Base-by-base conservation (phyloP, 2,329 filamentous ascomycete species). In the Ceratocystis variospora region DNA sequence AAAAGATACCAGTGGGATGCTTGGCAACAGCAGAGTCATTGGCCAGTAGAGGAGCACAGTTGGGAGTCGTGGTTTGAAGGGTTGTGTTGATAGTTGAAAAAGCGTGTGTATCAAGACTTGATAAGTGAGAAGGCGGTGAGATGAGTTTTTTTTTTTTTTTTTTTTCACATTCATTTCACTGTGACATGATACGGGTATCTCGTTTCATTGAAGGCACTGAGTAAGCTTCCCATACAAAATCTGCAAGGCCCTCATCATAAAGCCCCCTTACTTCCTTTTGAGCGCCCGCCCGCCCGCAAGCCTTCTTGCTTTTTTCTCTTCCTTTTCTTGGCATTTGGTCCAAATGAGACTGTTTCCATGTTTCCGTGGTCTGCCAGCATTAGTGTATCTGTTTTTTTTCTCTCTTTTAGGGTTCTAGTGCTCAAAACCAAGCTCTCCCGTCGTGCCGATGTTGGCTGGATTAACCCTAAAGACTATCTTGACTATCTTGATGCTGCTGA, bases 301-400 rank as follows among this genome's bases (percentile, higher is more conserved):
- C 3, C 28, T 8, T 37, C 25, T 37, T 59, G 28, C 28, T n/a
- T 33, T 59, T 59, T 55, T 50, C 17, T 55, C 22, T 31, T 55
- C 28, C 8, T 25, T 28, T 59, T 2, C 55, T 59, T 59, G 28
- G 55, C 55, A 15, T 59, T 37, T 59, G 37, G 55, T 3, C 15
- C 55, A 15, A 31, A 63, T 63, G 46, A 15, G 55, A 22, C 6
- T 28, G 22, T 19, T 50, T 63, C 61, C 61, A 63, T 63, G 61
- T 63, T 63, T 63, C 61, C 61, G 61, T 45, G 44, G 55, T 59
- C 25, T 59, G 55, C 17, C 55, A 31, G 28, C 55, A n/a, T 6
- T 25, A 15, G 48, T 25, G 19, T 28, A 15, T 53, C 7, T 8
- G 4, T 48, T 48, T 25, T 50, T n/a, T 19, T 50, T 25, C 19